Conservation (phyloP, 208 protist genomes). For the Pavlovales sp. region DNA sequence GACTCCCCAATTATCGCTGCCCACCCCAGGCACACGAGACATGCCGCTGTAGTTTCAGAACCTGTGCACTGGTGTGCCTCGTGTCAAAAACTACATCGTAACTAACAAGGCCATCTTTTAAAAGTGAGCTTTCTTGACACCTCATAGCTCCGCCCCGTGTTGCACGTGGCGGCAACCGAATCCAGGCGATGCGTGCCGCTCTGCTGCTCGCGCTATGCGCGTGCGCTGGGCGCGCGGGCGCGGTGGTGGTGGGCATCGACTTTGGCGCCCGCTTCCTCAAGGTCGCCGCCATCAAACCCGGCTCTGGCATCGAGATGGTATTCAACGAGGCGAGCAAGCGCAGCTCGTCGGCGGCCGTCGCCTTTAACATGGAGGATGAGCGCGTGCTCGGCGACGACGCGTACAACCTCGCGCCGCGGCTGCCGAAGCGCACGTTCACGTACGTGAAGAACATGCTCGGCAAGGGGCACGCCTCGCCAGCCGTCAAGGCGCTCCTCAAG, state of each 20-base stretch:
- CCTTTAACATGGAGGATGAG: slow-evolving; percentile 12
- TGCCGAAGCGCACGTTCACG: not conserved
- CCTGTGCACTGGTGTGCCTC: no score
- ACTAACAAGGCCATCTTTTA: no score
- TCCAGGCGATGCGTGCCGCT: no score
- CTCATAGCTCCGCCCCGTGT: no score
- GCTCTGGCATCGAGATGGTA: slow-evolving; percentile 24
- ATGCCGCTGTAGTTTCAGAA: no score
- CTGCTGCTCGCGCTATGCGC: no score
- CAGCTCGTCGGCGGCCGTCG: slow-evolving; percentile 12
- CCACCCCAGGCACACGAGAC: no score
- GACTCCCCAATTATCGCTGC: no score
- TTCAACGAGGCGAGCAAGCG: slow-evolving; percentile 25
- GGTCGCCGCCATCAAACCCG: slow-evolving; percentile 22
- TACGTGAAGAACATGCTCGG: slow-evolving; percentile 9
- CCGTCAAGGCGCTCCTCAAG: not conserved
- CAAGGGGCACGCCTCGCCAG: not conserved
- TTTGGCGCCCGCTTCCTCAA: slow-evolving; percentile 35
- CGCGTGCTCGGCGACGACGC: slow-evolving; percentile 3
- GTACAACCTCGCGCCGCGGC: not conserved
- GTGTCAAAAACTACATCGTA: no score
- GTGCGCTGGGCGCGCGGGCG: no score
- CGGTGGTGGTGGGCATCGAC: slow-evolving; percentile 21
- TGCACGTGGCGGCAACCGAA: no score
- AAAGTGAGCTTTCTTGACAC: no score